Conservation (phyloP, 2,329 filamentous ascomycete genomes). For the Colletotrichum sp. region DNA sequence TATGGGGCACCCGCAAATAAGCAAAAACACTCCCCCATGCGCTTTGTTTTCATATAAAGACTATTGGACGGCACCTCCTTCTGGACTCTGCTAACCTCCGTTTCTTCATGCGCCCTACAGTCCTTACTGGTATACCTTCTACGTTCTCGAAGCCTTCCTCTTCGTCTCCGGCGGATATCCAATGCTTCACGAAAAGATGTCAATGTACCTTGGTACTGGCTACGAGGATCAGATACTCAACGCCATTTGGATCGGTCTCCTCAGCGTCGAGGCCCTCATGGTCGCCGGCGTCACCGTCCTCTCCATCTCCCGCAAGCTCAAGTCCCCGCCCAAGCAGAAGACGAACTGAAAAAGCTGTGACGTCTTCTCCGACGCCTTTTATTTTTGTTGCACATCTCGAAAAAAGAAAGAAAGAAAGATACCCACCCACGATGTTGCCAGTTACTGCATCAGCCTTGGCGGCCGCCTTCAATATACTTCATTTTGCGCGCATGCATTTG, state of each 20-base stretch:
- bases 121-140: constrained; percentile 26
- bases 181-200: constrained; percentile 31
- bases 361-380: not conserved
- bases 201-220: constrained; percentile 30
- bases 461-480: not conserved
- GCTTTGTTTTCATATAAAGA: not conserved
- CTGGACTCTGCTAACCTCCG: not conserved
- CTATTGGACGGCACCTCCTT: not conserved
- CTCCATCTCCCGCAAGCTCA: constrained; percentile 32
- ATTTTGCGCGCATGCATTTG: not conserved
- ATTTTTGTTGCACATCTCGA: not conserved
- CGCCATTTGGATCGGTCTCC: constrained; percentile 51
- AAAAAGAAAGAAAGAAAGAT: not conserved
- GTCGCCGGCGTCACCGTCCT: constrained; percentile 43
- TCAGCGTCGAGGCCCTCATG: constrained; percentile 50
- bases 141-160: constrained; percentile 25
- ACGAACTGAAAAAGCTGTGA: not conserved
- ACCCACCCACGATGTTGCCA: not conserved
- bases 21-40: not conserved
- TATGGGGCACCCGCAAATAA: not conserved
- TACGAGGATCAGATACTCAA: constrained; percentile 47
- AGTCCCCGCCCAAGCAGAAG: constrained; percentile 21
- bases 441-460: not conserved
- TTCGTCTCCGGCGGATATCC: constrained; percentile 23
- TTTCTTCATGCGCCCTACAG: not conserved